phyloP scores from a whole-genome alignment of 2,329 filamentous ascomycete genomes.

The Fusarium buharicum region DNA sequence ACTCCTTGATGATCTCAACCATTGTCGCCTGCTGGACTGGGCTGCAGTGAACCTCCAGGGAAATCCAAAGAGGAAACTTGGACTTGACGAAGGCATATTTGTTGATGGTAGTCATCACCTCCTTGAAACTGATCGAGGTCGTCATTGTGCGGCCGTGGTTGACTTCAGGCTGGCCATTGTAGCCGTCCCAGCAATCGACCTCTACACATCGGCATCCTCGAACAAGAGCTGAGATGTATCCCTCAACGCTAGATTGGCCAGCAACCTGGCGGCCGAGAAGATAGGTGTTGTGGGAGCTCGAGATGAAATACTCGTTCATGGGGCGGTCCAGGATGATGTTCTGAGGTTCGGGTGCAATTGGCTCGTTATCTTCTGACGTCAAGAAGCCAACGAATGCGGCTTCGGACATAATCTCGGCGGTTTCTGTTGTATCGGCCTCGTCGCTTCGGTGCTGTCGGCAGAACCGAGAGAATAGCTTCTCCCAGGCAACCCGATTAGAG shows the following conservation, averaged over 20 bases:
- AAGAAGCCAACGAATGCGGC: constrained; percentile 82
- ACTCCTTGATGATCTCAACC: constrained; percentile 87
- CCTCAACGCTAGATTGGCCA: constrained; percentile 91
- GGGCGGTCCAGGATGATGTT: constrained; percentile 79
- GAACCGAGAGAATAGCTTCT: constrained; percentile 76
- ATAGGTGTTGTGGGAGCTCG: constrained; percentile 98
- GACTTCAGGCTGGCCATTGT: constrained; percentile 86
- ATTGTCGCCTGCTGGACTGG: constrained; percentile 84
- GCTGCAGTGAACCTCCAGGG: constrained; percentile 94
- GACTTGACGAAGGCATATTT: constrained; percentile 92
- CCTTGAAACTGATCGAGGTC: constrained; percentile 85
- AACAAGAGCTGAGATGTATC: constrained; percentile 88
- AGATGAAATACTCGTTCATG: constrained; percentile 97
- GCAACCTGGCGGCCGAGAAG: constrained; percentile 89
- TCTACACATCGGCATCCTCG: constrained; percentile 95
- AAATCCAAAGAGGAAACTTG: constrained; percentile 91
- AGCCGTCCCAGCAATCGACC: constrained; percentile 97
- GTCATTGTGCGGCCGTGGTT: constrained; percentile 92
- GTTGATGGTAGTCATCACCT: constrained; percentile 92
- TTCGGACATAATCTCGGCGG: constrained; percentile 73
- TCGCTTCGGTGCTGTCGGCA: constrained; percentile 67
- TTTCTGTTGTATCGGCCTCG: constrained; percentile 56
- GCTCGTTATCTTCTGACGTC: constrained; percentile 76
- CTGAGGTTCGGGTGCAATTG: constrained; percentile 69
- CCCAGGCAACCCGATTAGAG: constrained; percentile 72